Percentiles rank a stretch among this genome's conserved stretches.
phyloP scores from a whole-genome alignment of 202 grass and related monocot species.

The Hordeum pubiflorum region DNA sequence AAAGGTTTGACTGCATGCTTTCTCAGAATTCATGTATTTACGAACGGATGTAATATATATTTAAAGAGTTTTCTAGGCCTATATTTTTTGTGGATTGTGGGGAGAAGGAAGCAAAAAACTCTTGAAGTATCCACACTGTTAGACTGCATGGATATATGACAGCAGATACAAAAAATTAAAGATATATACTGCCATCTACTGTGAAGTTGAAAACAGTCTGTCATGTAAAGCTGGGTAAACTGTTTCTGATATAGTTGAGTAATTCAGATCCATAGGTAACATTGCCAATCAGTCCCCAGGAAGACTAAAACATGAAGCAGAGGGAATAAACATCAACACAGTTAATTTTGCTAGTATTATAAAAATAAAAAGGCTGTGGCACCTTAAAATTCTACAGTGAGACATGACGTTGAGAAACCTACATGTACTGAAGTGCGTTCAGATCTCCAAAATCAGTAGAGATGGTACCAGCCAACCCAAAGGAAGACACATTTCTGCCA shows the following conservation, averaged over 20 bases:
- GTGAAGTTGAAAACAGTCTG: neutral
- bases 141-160: neutral
- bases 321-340: neutral
- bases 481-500: constrained; percentile 28
- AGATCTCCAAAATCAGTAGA: constrained; percentile 26
- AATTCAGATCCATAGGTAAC: neutral
- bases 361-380: neutral
- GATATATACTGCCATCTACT: neutral
- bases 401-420: constrained; percentile 14
- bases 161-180: neutral
- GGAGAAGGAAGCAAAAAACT: neutral
- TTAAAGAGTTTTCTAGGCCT: neutral
- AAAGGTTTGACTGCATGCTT: neutral
- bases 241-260: neutral
- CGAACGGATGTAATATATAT: neutral
- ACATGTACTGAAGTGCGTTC: constrained; percentile 39
- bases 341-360: neutral
- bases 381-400: neutral
- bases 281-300: neutral
- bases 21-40: neutral
- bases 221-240: neutral
- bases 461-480: constrained; percentile 29
- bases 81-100: neutral
- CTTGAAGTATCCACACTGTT: neutral
- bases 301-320: neutral